Conservation (phyloP, 129 eudicot species). For the Flaveria robusta region DNA sequence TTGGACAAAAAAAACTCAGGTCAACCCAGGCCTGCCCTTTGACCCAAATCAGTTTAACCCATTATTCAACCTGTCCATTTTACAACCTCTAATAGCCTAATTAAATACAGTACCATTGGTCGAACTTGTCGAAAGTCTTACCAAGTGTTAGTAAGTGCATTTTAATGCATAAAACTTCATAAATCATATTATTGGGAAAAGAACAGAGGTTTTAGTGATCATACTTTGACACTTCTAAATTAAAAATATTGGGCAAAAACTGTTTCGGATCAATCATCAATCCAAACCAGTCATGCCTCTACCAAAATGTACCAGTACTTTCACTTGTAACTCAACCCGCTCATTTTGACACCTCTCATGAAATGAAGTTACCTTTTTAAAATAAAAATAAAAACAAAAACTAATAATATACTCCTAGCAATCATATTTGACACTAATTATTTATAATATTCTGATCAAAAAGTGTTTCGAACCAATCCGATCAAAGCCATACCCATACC, state of each 20-base stretch:
- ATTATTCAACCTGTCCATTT: neutral
- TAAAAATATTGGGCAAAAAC: no score
- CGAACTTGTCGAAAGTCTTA: neutral
- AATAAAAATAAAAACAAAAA: no score
- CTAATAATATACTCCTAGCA: neutral
- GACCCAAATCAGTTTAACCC: neutral
- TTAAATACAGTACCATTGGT: neutral
- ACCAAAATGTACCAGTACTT: neutral
- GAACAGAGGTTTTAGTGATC: neutral
- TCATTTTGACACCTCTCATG: no score
- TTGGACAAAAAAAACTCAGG: neutral
- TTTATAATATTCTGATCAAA: neutral
- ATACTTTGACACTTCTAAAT: neutral
- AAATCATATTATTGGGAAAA: neutral
- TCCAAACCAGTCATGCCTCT: neutral
- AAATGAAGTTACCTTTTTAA: no score
- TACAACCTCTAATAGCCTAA: neutral
- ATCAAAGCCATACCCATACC: neutral
- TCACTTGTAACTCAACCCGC: no score
- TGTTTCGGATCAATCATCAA: neutral
- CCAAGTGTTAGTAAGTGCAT: no score
- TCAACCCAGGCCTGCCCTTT: neutral
- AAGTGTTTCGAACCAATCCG: neutral
- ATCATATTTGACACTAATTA: neutral
- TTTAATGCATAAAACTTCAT: slow-evolving; percentile 1